Evolutionary conservation across 129 eudicot genomes (phyloP).

Genomic region (Flaveria brownii): DNA sequence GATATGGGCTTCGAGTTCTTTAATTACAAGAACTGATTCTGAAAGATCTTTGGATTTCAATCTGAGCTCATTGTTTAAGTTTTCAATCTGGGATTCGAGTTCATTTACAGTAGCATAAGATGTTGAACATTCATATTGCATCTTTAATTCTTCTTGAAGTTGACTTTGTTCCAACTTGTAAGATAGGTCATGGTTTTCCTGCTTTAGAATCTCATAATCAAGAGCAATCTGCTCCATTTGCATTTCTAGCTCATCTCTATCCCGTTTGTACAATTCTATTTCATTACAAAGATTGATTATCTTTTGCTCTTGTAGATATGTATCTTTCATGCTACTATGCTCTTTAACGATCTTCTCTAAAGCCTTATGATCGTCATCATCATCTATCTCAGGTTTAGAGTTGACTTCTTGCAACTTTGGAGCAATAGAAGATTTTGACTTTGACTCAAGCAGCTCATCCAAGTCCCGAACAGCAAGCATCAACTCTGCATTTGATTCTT

Average conservation of each 20-base stretch:
- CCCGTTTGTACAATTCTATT: constrained; percentile 70
- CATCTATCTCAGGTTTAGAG: constrained; percentile 31
- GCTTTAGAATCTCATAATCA: constrained; percentile 90
- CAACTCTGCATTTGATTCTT: constrained; percentile 86
- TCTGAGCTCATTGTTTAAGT: constrained; percentile 48
- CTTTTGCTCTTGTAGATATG: constrained; percentile 69
- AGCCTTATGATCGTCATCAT: constrained; percentile 86
- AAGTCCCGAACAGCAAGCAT: constrained; percentile 86
- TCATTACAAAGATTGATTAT: constrained; percentile 69
- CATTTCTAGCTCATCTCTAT: constrained; percentile 82
- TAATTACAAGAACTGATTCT: constrained; percentile 38
- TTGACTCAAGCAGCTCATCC: constrained; percentile 77
- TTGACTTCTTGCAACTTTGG: constrained; percentile 36
- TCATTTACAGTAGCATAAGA: constrained; percentile 49
- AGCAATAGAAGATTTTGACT: constrained; percentile 23
- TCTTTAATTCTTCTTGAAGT: constrained; percentile 78
- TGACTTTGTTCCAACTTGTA: constrained; percentile 71
- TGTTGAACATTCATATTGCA: constrained; percentile 85
- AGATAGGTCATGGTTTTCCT: constrained; percentile 77
- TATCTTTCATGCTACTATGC: constrained; percentile 61
- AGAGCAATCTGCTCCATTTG: constrained; percentile 97
- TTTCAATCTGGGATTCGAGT: constrained; percentile 55
- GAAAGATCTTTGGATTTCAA: constrained; percentile 45
- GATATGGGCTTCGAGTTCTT: constrained; percentile 58
- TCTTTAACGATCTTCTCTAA: constrained; percentile 79